These are phyloP conservation scores for Fusarium sp. DNA, from an alignment of 2,329 filamentous ascomycete genomes.

Conservation along the genomic window DNA sequence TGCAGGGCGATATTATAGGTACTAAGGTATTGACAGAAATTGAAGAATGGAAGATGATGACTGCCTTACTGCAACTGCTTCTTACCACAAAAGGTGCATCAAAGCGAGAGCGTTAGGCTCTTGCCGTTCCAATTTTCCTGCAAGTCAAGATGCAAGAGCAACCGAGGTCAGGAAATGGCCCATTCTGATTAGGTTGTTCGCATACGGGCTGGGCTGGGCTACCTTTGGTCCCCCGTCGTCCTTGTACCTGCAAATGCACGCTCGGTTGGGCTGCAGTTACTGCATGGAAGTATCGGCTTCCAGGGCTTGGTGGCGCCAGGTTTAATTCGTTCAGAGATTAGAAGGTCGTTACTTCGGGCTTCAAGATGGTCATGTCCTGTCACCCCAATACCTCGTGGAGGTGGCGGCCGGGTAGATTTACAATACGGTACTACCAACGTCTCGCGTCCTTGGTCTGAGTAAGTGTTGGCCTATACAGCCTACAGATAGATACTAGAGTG, in stretches of 20 bases:
- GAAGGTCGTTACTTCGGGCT: constrained; percentile 24
- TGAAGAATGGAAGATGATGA: background rate
- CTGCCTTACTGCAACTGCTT: background rate
- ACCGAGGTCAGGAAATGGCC: constrained; percentile 8
- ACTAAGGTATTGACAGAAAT: background rate
- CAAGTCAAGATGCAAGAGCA: constrained; percentile 14
- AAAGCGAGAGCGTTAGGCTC: constrained; percentile 2
- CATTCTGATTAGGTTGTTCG: constrained; percentile 3
- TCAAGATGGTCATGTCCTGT: constrained; percentile 15
- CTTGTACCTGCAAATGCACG: constrained; percentile 26
- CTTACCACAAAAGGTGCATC: background rate
- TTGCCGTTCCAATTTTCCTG: constrained; percentile 10
- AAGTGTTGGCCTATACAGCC: background rate
- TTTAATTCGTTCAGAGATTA: constrained; percentile 33
- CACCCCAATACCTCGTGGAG: constrained; percentile 10
- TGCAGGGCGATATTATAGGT: background rate
- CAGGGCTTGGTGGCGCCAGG: constrained; percentile 17
- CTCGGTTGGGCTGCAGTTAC: constrained; percentile 42
- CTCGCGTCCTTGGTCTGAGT: background rate
- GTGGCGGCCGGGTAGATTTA: constrained; percentile 22
- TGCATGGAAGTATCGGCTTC: constrained; percentile 34
- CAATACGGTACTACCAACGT: background rate
- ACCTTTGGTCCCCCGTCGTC: constrained; percentile 17
- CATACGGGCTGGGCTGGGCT: constrained; percentile 2
- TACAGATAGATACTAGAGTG: background rate